Base-by-base conservation (phyloP, 2,329 filamentous ascomycete genomes). In the Metarhizium guizhouense region DNA sequence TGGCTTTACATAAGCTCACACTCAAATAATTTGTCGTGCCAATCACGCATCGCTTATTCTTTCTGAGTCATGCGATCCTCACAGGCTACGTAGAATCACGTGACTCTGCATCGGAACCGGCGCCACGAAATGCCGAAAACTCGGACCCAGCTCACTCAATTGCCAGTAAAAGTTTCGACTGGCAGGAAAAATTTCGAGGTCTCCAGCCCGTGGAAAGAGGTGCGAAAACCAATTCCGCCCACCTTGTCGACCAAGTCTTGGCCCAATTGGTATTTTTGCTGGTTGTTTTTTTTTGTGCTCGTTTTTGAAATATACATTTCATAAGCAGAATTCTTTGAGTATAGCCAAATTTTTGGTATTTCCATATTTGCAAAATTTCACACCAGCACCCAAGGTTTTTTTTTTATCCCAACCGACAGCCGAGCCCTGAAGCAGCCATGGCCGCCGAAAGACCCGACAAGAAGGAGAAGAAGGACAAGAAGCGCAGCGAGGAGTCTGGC, bases 401-500 rank as follows among this genome's bases (percentile, higher is more conserved):
- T 32, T 48, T 34, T 20, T 36, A 20, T 47, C 34, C 48, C 52
- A 42, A 34, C 45, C 51, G 25, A 16, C 54, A 47, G 53, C 25
- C 38, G 8, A 5, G 49, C 43, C 51, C 60, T 56, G 54, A 25
- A 61, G 65, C 59, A 62, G 62, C 64, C 67, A 77, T 77, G 75
- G 75, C 74, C 65, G 68, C 74, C 65, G 74, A 76, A 65, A 72
- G 74, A 66, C 72, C 72, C 61, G 74, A 76, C 54, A 76, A 76
- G 69, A 78, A 76, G 71, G 76, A 77, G 57, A 81, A 80, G 74
- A 81, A 82, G 72, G 78, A 82, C 54, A 81, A 82, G 76, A 81
- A 82, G 76, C 74, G 76, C 66, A 78, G 75, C 70, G 79, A 82
- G 57, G 74, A 73, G 54, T 73, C 76, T 56, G 79, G 79, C 64